Evolutionary conservation across 257 asterid genomes (phyloP).

Genomic region (Ehretia macrophylla): DNA sequence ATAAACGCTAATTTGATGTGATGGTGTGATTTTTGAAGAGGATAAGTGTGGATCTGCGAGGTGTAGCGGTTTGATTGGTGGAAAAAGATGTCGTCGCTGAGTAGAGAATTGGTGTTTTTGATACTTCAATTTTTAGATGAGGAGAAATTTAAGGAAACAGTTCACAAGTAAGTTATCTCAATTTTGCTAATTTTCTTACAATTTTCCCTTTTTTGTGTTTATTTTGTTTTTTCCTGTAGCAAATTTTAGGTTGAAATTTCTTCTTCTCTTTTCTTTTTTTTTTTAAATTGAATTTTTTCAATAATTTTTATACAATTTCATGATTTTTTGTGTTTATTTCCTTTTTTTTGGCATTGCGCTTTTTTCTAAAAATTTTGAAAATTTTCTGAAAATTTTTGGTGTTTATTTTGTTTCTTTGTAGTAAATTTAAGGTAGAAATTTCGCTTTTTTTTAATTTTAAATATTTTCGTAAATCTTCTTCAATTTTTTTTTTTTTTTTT

Average conservation of each 20-base stretch:
- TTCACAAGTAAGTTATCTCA: slow-evolving; percentile 40
- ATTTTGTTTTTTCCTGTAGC: background rate
- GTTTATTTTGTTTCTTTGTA: too few species aligned
- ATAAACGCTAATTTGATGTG: background rate
- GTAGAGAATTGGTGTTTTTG: slow-evolving; percentile 50
- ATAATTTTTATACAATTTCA: background rate
- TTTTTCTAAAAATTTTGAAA: too few species aligned
- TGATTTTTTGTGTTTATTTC: background rate
- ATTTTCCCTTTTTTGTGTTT: too few species aligned
- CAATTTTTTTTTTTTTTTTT: too few species aligned
- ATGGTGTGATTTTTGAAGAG: slow-evolving; percentile 9
- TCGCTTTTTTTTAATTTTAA: too few species aligned
- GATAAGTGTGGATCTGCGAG: slow-evolving; percentile 24
- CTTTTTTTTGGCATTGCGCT: background rate
- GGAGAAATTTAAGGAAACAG: slow-evolving; percentile 49
- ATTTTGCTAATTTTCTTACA: background rate
- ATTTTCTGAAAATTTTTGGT: too few species aligned
- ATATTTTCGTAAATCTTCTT: too few species aligned
- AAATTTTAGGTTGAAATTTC: background rate
- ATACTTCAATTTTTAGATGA: slow-evolving; percentile 61
- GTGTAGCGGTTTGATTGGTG: slow-evolving; percentile 13
- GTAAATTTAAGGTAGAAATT: too few species aligned
- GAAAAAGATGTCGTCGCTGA: slow-evolving; percentile 37
- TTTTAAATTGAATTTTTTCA: background rate
- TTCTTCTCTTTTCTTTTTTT: too few species aligned